A percentile compares a stretch with the other conserved stretches of the same genome.
Conservation (phyloP, 2,329 filamentous ascomycete species). For the Fusarium nematophilum region DNA sequence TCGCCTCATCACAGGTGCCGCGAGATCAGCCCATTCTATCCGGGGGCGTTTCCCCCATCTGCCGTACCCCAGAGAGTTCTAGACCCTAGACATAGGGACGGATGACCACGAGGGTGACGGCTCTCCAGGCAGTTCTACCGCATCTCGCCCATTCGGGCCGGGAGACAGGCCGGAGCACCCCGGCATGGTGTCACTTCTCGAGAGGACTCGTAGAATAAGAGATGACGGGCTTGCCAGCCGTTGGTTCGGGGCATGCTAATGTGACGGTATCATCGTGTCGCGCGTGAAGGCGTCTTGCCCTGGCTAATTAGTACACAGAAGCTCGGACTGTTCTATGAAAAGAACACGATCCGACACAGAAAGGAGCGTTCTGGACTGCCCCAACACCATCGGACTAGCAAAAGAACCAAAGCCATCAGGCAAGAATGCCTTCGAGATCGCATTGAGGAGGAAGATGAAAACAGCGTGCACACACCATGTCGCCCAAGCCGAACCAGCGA, state of each 20-base stretch:
- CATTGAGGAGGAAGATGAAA: not conserved
- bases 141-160: too few relatives aligned
- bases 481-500: not conserved
- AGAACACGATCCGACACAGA: not conserved
- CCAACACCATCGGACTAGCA: not conserved
- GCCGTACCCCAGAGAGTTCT: slow-evolving; percentile 8
- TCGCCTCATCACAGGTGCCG: slow-evolving; percentile 9
- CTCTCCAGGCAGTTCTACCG: too few relatives aligned
- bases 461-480: slow-evolving; percentile 4
- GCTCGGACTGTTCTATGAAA: slow-evolving; percentile 2
- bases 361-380: not conserved
- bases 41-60: not conserved
- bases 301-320: not conserved
- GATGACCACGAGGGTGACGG: too few relatives aligned
- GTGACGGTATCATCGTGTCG: slow-evolving; percentile 18
- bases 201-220: too few relatives aligned
- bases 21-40: slow-evolving; percentile 6
- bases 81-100: not conserved
- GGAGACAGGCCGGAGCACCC: too few relatives aligned
- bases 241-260: not conserved
- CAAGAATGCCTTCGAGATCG: not conserved
- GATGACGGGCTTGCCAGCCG: too few relatives aligned
- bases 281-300: not conserved
- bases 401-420: slow-evolving; percentile 4
- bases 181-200: too few relatives aligned